Base-by-base conservation (phyloP, 345 rosid species). In the Hevea brasiliensis region DNA sequence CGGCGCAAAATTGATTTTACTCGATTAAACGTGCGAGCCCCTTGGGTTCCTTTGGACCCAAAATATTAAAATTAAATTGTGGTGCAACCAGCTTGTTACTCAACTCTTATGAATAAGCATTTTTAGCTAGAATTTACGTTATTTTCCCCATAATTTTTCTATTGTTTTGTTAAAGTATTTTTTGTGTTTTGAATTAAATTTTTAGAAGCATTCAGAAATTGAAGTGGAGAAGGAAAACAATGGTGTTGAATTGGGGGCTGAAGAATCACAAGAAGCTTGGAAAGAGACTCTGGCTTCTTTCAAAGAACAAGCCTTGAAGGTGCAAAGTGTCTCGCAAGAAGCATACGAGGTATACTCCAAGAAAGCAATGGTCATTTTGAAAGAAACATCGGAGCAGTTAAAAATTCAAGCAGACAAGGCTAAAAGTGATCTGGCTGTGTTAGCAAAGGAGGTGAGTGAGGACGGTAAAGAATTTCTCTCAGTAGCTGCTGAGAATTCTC, bases 211-310 rank as follows among this genome's bases (percentile, higher is more conserved):
- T 73, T 85, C 90, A 14, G 89, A 84, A 51, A 72, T 86, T 72
- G 94, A 89, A 72, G 92, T 89, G 75, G 96, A 77, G 76, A 84
- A 79, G 70, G 90, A 83, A 75, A 78, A 70, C 61, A 83, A 80
- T 21, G 85, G 78, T 72, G n/a, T 41, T 60, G 65, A 81, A 50
- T 20, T 42, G 11, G 67, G 57, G 60, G 75, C 69, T 53, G 85
- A 83, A 67, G 96, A 81, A 76, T 83, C 97, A 11, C 83, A 87
- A 57, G 97, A 96, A 87, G 90, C 87, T 21, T 93, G 99, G 98
- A 87, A 91, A 72, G 88, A 85, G 81, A 74, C 93, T 64, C 80
- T 93, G 5, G 89, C 77, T 63, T 59, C 90, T 37, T 90, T 91
- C 81, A 90, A 84, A 78, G 96, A 91, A 72, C 90, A 95, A 75